phyloP scores from a whole-genome alignment of 2,329 filamentous ascomycete species.

The Aspergillus neoniger region DNA sequence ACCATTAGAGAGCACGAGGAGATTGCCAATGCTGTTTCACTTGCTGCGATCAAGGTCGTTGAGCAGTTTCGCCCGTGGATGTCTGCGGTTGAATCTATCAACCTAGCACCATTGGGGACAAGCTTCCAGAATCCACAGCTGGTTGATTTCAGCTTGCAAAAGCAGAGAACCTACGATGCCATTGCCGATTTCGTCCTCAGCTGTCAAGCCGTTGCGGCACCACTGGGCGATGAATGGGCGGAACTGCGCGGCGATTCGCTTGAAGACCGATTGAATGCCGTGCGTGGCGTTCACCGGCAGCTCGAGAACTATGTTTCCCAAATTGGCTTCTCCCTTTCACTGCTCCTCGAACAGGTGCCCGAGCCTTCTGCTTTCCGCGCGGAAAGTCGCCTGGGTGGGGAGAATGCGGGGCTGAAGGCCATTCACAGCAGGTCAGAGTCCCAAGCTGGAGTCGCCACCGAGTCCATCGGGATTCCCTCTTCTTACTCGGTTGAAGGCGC shows the following conservation, averaged over 20 bases:
- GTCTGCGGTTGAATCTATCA: constrained; percentile 85
- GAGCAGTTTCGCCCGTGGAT: constrained; percentile 91
- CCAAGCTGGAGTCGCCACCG: constrained; percentile 38
- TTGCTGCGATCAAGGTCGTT: constrained; percentile 74
- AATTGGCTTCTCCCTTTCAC: constrained; percentile 81
- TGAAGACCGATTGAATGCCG: constrained; percentile 80
- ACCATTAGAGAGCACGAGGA: constrained; percentile 75
- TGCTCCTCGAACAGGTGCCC: constrained; percentile 79
- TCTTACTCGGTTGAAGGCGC: constrained; percentile 43
- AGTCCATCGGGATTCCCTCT: constrained; percentile 49
- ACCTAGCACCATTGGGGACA: constrained; percentile 76
- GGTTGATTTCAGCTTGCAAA: constrained; percentile 83
- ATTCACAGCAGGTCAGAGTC: constrained; percentile 36
- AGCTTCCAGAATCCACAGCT: constrained; percentile 82
- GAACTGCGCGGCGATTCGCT: constrained; percentile 87
- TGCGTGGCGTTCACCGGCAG: constrained; percentile 73
- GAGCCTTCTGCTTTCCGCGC: constrained; percentile 52
- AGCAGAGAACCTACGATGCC: constrained; percentile 91
- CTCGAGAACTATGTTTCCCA: constrained; percentile 85
- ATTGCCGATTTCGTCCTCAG: constrained; percentile 84
- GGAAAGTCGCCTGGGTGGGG: constrained; percentile 35
- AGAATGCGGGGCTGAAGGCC: constrained; percentile 27
- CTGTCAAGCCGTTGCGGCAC: constrained; percentile 89
- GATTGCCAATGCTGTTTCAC: constrained; percentile 80
- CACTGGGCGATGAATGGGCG: constrained; percentile 92